phyloP scores from a whole-genome alignment of 306 rosid species.

The Cercis canadensis region DNA sequence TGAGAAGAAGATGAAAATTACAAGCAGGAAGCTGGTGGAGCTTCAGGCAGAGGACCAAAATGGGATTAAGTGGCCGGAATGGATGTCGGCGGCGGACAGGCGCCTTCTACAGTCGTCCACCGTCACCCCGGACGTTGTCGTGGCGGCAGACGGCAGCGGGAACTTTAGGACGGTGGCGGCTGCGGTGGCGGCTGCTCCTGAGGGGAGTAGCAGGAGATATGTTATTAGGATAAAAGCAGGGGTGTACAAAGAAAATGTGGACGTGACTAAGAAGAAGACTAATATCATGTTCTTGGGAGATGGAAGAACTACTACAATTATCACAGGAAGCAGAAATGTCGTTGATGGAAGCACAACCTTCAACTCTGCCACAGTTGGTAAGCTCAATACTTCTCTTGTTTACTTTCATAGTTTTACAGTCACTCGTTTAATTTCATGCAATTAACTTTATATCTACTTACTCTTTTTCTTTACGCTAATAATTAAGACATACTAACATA shows the following conservation, averaged over 20 bases:
- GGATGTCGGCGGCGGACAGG: conserved; percentile 74
- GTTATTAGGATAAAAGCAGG: conserved; percentile 79
- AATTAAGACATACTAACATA: too few relatives aligned
- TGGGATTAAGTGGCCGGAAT: conserved; percentile 66
- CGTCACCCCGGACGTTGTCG: conserved; percentile 63
- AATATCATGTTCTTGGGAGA: conserved; percentile 88
- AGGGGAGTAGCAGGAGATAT: conserved; percentile 59
- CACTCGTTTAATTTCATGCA: too few relatives aligned
- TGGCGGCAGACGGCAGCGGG: conserved; percentile 89
- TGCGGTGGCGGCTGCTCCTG: conserved; percentile 84
- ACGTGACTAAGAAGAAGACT: conserved; percentile 67
- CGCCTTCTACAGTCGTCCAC: conserved; percentile 58
- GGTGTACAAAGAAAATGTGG: conserved; percentile 76
- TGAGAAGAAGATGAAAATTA: conserved; percentile 11
- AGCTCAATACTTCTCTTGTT: not conserved
- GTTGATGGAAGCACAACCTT: conserved; percentile 94
- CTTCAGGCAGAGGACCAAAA: not conserved
- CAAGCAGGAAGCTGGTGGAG: conserved; percentile 43
- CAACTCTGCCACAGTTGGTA: conserved; percentile 91
- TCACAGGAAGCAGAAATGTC: conserved; percentile 76
- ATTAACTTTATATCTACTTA: too few relatives aligned
- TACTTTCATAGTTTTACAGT: too few relatives aligned
- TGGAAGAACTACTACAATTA: conserved; percentile 64
- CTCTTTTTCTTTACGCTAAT: too few relatives aligned
- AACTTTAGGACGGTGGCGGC: conserved; percentile 69